A percentile compares a stretch with the other conserved stretches of the same genome.
Conservation (phyloP, 108 stramenopile genomes). For the Nannochloropsis oceanica region DNA sequence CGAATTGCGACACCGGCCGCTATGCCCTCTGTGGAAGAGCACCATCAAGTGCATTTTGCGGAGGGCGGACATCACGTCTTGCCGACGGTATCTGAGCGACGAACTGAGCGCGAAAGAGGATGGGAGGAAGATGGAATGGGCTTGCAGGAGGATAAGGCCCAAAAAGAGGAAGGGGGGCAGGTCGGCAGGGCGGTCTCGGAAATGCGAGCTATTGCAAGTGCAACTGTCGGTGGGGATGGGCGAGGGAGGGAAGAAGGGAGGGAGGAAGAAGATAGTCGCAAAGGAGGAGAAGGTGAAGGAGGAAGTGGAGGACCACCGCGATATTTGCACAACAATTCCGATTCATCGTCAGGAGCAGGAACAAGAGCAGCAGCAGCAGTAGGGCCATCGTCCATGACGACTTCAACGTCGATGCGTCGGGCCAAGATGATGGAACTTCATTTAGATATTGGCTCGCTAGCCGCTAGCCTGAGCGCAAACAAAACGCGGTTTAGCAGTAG, state of each 20-base stretch:
- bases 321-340: too few relatives aligned
- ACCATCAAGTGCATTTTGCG: too few relatives aligned
- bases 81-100: too few relatives aligned
- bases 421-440: slow-evolving; percentile 32
- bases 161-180: not conserved
- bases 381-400: not conserved
- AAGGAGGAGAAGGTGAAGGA: not conserved
- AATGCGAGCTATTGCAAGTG: too few relatives aligned
- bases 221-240: too few relatives aligned
- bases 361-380: not conserved
- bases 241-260: not conserved
- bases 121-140: not conserved
- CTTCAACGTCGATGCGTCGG: slow-evolving; percentile 40
- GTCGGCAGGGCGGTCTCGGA: not conserved
- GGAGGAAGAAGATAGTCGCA: not conserved
- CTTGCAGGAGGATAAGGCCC: too few relatives aligned
- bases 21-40: too few relatives aligned
- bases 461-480: slow-evolving; percentile 48
- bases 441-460: slow-evolving; percentile 50
- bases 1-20: too few relatives aligned
- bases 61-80: too few relatives aligned
- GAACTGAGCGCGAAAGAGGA: not conserved
- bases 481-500: slow-evolving; percentile 36
- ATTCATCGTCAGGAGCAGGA: too few relatives aligned
- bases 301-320: not conserved